Evolutionary conservation across 192 early-diverging fungal species (phyloP), one percentile per base, ranked within the genome.

Genomic region (Dissophora ornata): DNA sequence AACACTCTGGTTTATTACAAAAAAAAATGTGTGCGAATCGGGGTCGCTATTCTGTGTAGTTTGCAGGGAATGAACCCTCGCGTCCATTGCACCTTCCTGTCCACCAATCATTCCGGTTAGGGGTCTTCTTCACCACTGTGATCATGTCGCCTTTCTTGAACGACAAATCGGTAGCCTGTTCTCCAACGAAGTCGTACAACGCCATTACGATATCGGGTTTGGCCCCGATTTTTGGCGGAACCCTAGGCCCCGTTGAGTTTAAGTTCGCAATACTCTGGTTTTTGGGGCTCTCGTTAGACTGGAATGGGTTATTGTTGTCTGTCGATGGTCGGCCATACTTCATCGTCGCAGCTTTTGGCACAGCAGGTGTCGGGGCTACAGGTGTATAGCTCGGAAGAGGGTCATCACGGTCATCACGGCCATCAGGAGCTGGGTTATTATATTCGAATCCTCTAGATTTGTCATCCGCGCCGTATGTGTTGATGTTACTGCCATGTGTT

Each of bases 61-160:
- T 94, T 28, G 89, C 92, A 5, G 94, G 94, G 82, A 96, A 94
- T 24, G 71, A 78, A 11, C 94, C 95, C 34, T 74, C 80, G 44
- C 61, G 64, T 38, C 90, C 93, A 25, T 88, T 82, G 56, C 88
- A 82, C 48, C 48, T 70, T 24, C 96, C 97, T 25, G 88, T 86
- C 97, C 96, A 98, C 97, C 97, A 98, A 68, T 95, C 93, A 70
- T 95, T 90, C 40, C 78, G 82, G 30, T 83, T 83, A 2, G 86
- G 84, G 1, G 92, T 90, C 57, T 88, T 87, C 67, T 90, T 86
- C 29, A 88, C 49, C 15, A 98, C 88, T 4, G 83, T 87, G 69
- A 98, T 96, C 26, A 88, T 78, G 69, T 98, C 96, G 51, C 93
- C 95, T 67, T 90, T 91, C 63, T 83, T 87, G 78, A 98, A 98